A percentile compares a stretch with the other conserved stretches of the same genome.
These are phyloP conservation scores for Nemania diffusa DNA, from an alignment of 2,329 filamentous ascomycete species.

Conservation along the genomic window DNA sequence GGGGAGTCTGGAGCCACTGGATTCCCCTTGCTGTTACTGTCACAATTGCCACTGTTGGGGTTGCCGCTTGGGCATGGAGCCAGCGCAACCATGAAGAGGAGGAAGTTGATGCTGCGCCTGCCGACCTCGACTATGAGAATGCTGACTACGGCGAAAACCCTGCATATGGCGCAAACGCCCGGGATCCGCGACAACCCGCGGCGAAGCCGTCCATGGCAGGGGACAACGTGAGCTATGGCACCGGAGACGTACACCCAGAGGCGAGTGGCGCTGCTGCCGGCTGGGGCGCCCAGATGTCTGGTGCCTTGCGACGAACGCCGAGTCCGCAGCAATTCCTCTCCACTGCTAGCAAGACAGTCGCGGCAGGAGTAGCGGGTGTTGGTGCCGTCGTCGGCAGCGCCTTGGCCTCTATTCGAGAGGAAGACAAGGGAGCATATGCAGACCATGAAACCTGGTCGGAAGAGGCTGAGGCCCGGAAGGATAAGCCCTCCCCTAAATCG, in stretches of 20 bases:
- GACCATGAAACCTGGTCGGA: constrained; percentile 95
- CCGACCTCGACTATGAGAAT: constrained; percentile 61
- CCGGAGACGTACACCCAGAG: constrained; percentile 50
- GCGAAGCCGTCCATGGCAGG: constrained; percentile 54
- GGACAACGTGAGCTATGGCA: constrained; percentile 57
- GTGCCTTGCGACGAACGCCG: constrained; percentile 81
- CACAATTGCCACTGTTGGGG: constrained; percentile 84
- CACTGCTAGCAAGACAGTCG: constrained; percentile 81
- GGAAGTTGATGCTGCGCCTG: constrained; percentile 65
- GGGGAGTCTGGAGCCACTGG: constrained; percentile 82
- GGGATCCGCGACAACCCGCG: constrained; percentile 47
- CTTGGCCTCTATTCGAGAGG: constrained; percentile 83
- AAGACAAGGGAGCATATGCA: constrained; percentile 80
- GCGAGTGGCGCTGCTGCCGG: constrained; percentile 57
- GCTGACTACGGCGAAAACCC: constrained; percentile 62
- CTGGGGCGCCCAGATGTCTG: constrained; percentile 82
- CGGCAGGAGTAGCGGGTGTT: constrained; percentile 83
- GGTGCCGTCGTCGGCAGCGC: constrained; percentile 85
- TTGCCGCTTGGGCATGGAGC: constrained; percentile 94
- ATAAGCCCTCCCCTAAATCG: constrained; percentile 52
- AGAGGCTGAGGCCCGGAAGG: constrained; percentile 77
- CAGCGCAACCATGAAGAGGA: constrained; percentile 80
- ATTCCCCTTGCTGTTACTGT: constrained; percentile 87
- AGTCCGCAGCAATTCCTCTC: constrained; percentile 91
- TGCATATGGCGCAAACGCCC: constrained; percentile 58